Base-by-base conservation (phyloP, 768 basidiomycete species). In the Panaeolus papilionaceus region DNA sequence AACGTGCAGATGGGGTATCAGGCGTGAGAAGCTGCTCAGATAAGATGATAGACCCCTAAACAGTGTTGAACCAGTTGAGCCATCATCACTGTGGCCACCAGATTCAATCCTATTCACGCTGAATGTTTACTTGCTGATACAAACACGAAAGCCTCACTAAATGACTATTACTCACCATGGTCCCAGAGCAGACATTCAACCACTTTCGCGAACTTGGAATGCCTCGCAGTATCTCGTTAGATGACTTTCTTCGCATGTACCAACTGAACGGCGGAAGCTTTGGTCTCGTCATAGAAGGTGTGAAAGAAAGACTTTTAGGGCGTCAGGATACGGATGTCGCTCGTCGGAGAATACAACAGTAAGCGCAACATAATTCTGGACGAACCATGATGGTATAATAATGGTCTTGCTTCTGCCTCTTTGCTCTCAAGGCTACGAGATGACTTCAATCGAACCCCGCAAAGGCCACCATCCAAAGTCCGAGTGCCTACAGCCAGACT, bases 131-230 rank as follows among this genome's bases (percentile, higher is more conserved):
- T 5, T 33, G 33, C 33, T 33, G 33, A 33, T 33, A 3, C 33
- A 6, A 20, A 49, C 20, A 8, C 47, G 6, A 20, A n/a, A 18
- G 9, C 20, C 4, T 26, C 16, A 2, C 47, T 49, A 8, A 49
- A 49, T 49, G 20, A 49, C 11, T 33, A 28, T 58, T 28, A 16
- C 8, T 16, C 14, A 37, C 6, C 28, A 58, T 58, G 54, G 54
- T 37, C 28, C 26, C 28, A 58, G 54, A 58, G 16, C 8, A 7
- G 28, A 33, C 33, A 37, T 58, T 33, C 54, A 58, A 58, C 54
- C 54, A 58, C 28, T 58, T 58, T 33, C 33, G 54, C n/a, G 54
- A 58, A 37, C 54, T 58, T 5, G 54, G 54, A 58, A 58, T 58
- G 54, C 54, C 54, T 14, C 14, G 9, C 54, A 58, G 33, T 16